Percentiles rank a stretch among this genome's conserved stretches.
phyloP scores from a whole-genome alignment of 2,329 filamentous ascomycete species.

The Cytospora piceae region DNA sequence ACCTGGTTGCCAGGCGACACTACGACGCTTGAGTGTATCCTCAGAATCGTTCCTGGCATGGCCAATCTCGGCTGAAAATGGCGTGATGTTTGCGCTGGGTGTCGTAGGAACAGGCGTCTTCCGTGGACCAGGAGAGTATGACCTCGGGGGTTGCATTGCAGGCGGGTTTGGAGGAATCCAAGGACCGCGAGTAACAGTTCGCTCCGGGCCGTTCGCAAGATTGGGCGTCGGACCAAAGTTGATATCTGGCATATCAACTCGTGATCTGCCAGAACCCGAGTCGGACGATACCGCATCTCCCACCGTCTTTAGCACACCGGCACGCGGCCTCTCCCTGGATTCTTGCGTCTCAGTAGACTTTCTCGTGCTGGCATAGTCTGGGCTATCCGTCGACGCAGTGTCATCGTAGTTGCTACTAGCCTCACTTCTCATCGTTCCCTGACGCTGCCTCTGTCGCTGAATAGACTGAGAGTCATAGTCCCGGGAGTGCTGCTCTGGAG shows the following conservation, averaged over 20 bases:
- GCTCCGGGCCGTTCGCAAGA: conserved; percentile 27
- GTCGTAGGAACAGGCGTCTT: conserved; percentile 30
- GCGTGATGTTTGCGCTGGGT: conserved; percentile 28
- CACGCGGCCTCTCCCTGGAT: conserved; percentile 69
- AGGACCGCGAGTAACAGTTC: conserved; percentile 16
- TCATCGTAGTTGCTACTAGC: conserved; percentile 63
- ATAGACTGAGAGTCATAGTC: conserved; percentile 28
- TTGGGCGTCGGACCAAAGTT: conserved; percentile 87
- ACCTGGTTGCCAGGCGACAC: conserved; percentile 79
- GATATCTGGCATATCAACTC: conserved; percentile 67
- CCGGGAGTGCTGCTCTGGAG: conserved; percentile 36
- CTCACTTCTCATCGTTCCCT: conserved; percentile 42
- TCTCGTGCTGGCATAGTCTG: conserved; percentile 77
- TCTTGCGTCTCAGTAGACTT: conserved; percentile 55
- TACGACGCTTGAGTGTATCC: conserved; percentile 61
- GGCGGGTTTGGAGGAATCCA: conserved; percentile 34
- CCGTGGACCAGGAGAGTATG: conserved; percentile 40
- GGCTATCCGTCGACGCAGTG: conserved; percentile 66
- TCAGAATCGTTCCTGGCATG: conserved; percentile 54
- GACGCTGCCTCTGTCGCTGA: conserved; percentile 39
- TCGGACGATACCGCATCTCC: conserved; percentile 49
- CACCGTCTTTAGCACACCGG: conserved; percentile 79
- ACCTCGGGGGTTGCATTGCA: conserved; percentile 34
- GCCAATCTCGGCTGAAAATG: conserved; percentile 35
- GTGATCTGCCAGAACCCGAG: conserved; percentile 34